Conservation (phyloP, 306 rosid genomes). For the Ormosia semicastrata region DNA sequence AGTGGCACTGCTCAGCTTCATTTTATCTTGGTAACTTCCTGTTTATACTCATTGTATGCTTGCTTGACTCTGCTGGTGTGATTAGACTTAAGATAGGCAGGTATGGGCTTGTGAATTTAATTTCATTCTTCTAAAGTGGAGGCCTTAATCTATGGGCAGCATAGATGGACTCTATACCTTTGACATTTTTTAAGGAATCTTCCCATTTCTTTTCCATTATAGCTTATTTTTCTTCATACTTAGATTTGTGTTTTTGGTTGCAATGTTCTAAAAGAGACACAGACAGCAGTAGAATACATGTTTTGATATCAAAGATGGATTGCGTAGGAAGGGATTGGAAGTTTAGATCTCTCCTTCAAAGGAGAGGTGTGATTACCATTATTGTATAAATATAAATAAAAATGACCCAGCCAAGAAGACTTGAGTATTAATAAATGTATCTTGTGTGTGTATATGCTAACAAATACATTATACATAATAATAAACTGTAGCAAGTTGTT, state of each 20-base stretch:
- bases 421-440: background rate
- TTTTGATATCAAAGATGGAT: background rate
- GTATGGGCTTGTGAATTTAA: background rate
- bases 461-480: background rate
- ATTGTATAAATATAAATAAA: background rate
- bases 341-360: too few species aligned
- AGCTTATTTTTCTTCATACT: background rate
- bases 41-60: background rate
- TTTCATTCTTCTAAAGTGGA: background rate
- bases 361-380: too few species aligned
- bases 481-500: too few species aligned
- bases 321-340: background rate
- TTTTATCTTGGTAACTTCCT: slow-evolving; percentile 70
- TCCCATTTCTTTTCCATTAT: background rate
- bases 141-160: background rate
- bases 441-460: too few species aligned
- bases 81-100: background rate
- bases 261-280: background rate
- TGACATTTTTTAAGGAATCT: background rate
- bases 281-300: background rate
- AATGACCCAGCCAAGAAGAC: background rate
- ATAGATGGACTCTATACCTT: background rate
- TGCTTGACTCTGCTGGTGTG: background rate
- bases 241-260: background rate
- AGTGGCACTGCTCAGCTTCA: slow-evolving; percentile 63